phyloP scores from a whole-genome alignment of 495 filamentous ascomycete genomes.

The Penicillium nucicola region DNA sequence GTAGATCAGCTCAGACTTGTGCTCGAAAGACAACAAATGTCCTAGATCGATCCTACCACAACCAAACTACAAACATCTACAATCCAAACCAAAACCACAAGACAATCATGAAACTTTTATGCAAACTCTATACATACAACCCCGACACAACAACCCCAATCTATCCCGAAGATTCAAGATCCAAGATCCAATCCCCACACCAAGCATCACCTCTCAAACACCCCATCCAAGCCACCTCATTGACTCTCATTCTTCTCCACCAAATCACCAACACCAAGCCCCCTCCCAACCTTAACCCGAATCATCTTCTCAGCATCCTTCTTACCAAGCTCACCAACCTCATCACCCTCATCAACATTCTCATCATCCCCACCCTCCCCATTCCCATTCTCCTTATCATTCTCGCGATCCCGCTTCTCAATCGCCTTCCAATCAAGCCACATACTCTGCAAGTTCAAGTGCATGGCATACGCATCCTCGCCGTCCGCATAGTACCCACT shows the following conservation, averaged over 20 bases:
- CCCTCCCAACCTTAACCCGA: slow-evolving; percentile 77
- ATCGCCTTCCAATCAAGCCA: slow-evolving; percentile 45
- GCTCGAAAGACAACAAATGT: too few species aligned
- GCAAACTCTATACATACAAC: slow-evolving; percentile 1
- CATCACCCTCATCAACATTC: slow-evolving; percentile 40
- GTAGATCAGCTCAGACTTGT: too few species aligned
- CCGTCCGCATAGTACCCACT: slow-evolving; percentile 96
- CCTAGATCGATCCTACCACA: too few species aligned
- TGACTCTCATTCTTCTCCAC: slow-evolving; percentile 70
- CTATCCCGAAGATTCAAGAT: too few species aligned
- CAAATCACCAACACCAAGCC: slow-evolving; percentile 77
- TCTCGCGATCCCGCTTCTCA: slow-evolving; percentile 40
- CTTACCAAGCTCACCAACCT: slow-evolving; percentile 50
- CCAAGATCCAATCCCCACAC: too few species aligned
- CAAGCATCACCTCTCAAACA: neutral
- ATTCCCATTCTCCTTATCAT: slow-evolving; percentile 34
- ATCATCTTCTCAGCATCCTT: slow-evolving; percentile 50
- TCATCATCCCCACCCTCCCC: slow-evolving; percentile 29
- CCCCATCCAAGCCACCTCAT: neutral
- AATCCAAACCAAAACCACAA: neutral
- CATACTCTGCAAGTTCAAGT: slow-evolving; percentile 71
- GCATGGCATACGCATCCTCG: slow-evolving; percentile 95
- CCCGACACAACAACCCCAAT: neutral
- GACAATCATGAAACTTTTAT: neutral
- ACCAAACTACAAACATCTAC: too few species aligned